These are phyloP conservation scores for Calonectria fujianensis DNA, from an alignment of 2,329 filamentous ascomycete species.

Conservation along the genomic window DNA sequence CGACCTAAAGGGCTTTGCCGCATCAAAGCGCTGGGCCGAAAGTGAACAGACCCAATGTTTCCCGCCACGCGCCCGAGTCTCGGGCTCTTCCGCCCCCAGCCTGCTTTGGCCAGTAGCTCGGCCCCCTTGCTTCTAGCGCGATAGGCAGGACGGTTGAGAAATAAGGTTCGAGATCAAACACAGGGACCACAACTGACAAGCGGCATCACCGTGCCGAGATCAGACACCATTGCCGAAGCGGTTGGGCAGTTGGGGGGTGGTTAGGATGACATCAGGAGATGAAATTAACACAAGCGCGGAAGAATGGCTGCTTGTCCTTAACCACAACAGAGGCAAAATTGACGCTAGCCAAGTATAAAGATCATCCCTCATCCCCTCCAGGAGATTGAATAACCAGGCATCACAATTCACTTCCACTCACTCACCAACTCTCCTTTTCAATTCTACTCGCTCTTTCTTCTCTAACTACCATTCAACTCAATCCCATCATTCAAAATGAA, in stretches of 20 bases:
- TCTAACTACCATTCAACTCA: neutral
- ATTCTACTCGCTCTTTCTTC: neutral
- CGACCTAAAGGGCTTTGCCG: neutral
- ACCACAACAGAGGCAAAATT: neutral
- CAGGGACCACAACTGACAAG: neutral
- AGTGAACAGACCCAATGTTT: neutral
- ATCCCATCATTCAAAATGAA: neutral
- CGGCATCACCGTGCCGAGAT: neutral
- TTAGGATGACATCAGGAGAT: neutral
- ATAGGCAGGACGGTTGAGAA: neutral
- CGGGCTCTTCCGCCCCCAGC: neutral
- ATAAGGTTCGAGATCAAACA: neutral
- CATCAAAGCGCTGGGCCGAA: neutral
- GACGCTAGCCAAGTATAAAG: neutral
- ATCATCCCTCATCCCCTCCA: neutral
- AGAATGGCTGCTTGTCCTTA: neutral
- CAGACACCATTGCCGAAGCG: neutral
- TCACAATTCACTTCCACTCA: conserved; percentile 2
- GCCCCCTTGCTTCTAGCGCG: neutral
- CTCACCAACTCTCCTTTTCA: neutral
- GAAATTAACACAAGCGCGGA: neutral
- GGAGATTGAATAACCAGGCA: neutral
- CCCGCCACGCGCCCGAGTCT: neutral
- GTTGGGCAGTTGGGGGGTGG: neutral
- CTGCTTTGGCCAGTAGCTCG: neutral